Conservation (phyloP, 2,329 filamentous ascomycete genomes). For the Sclerotinia glacialis region DNA sequence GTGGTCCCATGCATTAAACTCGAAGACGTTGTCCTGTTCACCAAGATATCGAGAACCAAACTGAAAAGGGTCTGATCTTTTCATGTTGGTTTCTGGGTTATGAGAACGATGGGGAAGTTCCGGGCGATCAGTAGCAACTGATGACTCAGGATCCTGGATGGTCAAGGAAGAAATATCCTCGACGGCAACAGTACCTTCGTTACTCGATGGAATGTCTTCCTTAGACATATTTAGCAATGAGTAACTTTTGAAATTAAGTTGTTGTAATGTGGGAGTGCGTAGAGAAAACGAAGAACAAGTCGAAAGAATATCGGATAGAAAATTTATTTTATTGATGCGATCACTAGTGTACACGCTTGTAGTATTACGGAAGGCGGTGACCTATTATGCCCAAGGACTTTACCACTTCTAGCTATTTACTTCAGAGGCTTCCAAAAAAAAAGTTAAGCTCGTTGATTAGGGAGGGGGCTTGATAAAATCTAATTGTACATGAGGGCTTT, state of each 20-base stretch:
- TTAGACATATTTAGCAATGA: constrained; percentile 15
- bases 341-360: not conserved
- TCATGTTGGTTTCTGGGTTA: constrained; percentile 63
- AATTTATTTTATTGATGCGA: constrained; percentile 1
- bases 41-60: constrained; percentile 88
- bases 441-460: constrained; percentile 10
- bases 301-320: not conserved
- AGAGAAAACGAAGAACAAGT: too few relatives aligned
- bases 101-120: constrained; percentile 38
- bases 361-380: not conserved
- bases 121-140: constrained; percentile 27
- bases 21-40: constrained; percentile 84
- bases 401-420: constrained; percentile 2
- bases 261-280: not conserved
- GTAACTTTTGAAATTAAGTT: not conserved
- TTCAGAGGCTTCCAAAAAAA: constrained; percentile 13
- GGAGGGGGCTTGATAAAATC: constrained; percentile 1
- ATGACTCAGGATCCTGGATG: constrained; percentile 25
- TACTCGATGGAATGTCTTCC: constrained; percentile 7
- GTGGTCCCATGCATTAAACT: constrained; percentile 99
- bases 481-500: constrained; percentile 1
- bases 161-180: constrained; percentile 24
- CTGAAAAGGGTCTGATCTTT: constrained; percentile 88
- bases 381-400: not conserved
- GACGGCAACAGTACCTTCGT: constrained; percentile 4